Conservation (phyloP, 2,329 filamentous ascomycete genomes). For the Exserohilum turcica region DNA sequence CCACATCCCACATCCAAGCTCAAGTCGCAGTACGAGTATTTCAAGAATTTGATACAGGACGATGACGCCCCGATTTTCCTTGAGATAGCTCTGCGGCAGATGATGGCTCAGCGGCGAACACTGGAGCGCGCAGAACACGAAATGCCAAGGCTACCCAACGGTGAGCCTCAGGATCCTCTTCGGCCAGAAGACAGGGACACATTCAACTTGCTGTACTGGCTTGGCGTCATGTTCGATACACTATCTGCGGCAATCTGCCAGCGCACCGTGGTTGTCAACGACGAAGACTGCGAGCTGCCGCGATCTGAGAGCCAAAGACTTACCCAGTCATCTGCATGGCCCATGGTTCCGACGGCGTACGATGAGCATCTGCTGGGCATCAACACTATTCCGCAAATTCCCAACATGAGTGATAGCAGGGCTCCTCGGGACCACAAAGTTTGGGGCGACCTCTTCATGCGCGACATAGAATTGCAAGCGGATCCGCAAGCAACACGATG, state of each 20-base stretch:
- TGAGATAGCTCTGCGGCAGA: constrained; percentile 10
- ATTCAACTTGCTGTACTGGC: constrained; percentile 61
- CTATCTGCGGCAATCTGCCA: constrained; percentile 60
- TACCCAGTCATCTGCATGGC: neutral
- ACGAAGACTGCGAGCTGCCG: constrained; percentile 52
- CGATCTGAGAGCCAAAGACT: constrained; percentile 5
- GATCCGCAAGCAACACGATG: constrained; percentile 8
- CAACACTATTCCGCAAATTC: no score
- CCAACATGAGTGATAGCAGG: constrained; percentile 33
- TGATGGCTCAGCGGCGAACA: constrained; percentile 11
- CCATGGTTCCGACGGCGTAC: constrained; percentile 16
- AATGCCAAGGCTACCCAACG: constrained; percentile 17
- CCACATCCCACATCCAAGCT: neutral
- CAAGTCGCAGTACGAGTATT: constrained; percentile 4
- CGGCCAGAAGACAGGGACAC: constrained; percentile 51
- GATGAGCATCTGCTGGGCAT: neutral
- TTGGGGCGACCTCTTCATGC: constrained; percentile 14
- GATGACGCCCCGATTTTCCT: constrained; percentile 11
- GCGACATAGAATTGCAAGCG: neutral
- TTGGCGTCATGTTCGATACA: constrained; percentile 65
- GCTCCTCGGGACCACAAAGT: constrained; percentile 39
- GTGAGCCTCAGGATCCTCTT: constrained; percentile 21
- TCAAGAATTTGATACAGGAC: constrained; percentile 8
- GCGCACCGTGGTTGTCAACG: constrained; percentile 52
- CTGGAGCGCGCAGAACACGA: constrained; percentile 11